phyloP scores from a whole-genome alignment of 306 rosid species.

The Malus sylvestris region DNA sequence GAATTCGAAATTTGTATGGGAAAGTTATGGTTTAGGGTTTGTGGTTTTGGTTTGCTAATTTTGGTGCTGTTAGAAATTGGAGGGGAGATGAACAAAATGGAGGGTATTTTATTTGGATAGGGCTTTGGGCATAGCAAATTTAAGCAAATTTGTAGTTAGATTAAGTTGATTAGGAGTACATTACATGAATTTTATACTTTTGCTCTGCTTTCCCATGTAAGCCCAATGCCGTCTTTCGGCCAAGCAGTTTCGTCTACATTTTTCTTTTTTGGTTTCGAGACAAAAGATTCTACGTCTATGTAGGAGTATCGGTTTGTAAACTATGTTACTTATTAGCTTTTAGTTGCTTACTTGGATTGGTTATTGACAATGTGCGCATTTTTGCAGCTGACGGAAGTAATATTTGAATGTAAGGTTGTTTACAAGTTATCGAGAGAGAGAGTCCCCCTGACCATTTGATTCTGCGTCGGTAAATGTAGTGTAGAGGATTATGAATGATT shows the following conservation, averaged over 20 bases:
- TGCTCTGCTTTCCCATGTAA: background rate
- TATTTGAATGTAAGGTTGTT: background rate
- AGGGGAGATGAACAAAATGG: background rate
- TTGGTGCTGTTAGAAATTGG: constrained; percentile 4
- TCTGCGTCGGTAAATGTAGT: constrained; percentile 37
- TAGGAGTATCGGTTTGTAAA: background rate
- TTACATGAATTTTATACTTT: background rate
- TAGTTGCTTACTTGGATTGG: background rate
- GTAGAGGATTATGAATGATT: constrained; percentile 63
- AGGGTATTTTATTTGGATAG: constrained; percentile 9
- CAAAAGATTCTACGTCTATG: background rate
- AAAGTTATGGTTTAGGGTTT: constrained; percentile 26
- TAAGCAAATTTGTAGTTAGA: background rate
- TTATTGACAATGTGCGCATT: background rate
- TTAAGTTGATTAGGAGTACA: background rate
- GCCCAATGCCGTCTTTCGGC: background rate
- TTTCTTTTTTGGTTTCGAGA: background rate
- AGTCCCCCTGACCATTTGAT: background rate
- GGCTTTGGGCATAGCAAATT: constrained; percentile 9
- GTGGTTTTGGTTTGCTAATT: constrained; percentile 9
- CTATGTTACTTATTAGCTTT: background rate
- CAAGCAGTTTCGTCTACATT: background rate
- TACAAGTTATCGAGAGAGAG: background rate
- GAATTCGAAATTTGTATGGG: constrained; percentile 10
- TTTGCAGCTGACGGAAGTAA: constrained; percentile 2